phyloP scores from a whole-genome alignment of 495 filamentous ascomycete species.

The Trichoderma erinaceum region DNA sequence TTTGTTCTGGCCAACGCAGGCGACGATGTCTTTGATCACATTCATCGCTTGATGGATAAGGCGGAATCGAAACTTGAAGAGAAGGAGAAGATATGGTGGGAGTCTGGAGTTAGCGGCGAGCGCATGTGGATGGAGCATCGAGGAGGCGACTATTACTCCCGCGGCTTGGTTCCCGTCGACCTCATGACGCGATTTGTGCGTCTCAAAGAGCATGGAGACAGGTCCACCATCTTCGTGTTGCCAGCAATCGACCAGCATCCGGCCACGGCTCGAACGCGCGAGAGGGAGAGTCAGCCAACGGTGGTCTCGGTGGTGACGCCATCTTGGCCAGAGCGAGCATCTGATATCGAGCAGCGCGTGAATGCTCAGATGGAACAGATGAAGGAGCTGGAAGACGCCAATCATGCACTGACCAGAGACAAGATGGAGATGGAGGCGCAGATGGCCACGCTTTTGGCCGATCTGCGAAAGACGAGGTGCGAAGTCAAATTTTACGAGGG shows the following conservation, averaged over 20 bases:
- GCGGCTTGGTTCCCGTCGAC: slow-evolving; percentile 39
- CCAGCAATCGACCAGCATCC: slow-evolving; percentile 43
- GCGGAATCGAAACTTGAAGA: slow-evolving; percentile 31
- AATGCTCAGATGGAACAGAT: background rate
- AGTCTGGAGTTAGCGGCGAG: slow-evolving; percentile 31
- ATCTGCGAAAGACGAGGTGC: background rate
- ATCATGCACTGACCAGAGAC: slow-evolving; percentile 4
- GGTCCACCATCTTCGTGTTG: slow-evolving; percentile 41
- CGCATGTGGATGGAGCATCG: slow-evolving; percentile 21
- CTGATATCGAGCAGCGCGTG: slow-evolving; percentile 29
- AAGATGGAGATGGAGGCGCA: slow-evolving; percentile 9
- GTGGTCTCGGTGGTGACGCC: slow-evolving; percentile 38
- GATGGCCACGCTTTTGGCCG: background rate
- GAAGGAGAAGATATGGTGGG: slow-evolving; percentile 22
- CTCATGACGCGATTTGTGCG: slow-evolving; percentile 43
- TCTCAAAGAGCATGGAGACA: slow-evolving; percentile 32
- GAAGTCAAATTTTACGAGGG: slow-evolving; percentile 14
- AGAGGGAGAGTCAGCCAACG: slow-evolving; percentile 39
- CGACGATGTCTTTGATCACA: slow-evolving; percentile 38
- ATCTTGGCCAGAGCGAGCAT: slow-evolving; percentile 26
- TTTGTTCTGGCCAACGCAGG: slow-evolving; percentile 48
- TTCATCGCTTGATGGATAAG: slow-evolving; percentile 41
- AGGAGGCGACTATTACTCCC: slow-evolving; percentile 21
- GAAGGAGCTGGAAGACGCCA: slow-evolving; percentile 13
- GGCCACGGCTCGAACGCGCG: slow-evolving; percentile 32